Evolutionary conservation across 2,329 filamentous ascomycete species (phyloP).

Genomic region (Neoscytalidium dimidiatum): DNA sequence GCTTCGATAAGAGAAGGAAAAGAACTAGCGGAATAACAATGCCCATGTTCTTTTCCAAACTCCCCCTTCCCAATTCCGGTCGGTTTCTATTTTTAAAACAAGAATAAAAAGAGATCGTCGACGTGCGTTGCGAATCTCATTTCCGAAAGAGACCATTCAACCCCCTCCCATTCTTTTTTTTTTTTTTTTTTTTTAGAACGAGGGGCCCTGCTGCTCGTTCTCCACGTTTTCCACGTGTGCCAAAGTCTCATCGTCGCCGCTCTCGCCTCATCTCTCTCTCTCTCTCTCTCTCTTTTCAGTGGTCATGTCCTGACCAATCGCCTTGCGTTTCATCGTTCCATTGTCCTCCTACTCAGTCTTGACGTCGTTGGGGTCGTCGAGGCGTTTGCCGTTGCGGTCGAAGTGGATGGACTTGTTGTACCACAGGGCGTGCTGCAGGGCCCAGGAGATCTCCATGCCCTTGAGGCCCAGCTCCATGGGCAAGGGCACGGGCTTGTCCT

Average conservation of each 20-base stretch:
- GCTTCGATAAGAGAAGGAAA: background rate
- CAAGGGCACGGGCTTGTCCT: slow-evolving; percentile 39
- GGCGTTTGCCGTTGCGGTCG: slow-evolving; percentile 28
- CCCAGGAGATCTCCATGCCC: slow-evolving; percentile 43
- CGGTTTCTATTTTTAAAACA: background rate
- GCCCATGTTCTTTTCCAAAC: no score
- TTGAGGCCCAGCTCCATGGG: slow-evolving; percentile 36
- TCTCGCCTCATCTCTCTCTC: background rate
- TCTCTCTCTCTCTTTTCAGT: background rate
- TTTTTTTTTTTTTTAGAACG: background rate
- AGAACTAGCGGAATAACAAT: background rate
- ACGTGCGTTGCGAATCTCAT: background rate
- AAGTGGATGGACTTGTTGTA: slow-evolving; percentile 56
- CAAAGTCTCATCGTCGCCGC: background rate
- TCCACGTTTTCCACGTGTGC: background rate
- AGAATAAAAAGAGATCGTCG: background rate
- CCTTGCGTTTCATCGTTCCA: no score
- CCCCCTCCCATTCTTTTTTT: background rate
- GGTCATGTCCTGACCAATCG: background rate
- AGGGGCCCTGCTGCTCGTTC: background rate
- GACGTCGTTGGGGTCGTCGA: slow-evolving; percentile 9
- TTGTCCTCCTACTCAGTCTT: background rate
- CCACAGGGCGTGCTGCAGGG: slow-evolving; percentile 59
- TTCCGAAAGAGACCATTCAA: background rate
- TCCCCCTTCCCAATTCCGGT: no score